phyloP scores from a whole-genome alignment of 495 filamentous ascomycete genomes.

The Aspergillus egyptiacus region DNA sequence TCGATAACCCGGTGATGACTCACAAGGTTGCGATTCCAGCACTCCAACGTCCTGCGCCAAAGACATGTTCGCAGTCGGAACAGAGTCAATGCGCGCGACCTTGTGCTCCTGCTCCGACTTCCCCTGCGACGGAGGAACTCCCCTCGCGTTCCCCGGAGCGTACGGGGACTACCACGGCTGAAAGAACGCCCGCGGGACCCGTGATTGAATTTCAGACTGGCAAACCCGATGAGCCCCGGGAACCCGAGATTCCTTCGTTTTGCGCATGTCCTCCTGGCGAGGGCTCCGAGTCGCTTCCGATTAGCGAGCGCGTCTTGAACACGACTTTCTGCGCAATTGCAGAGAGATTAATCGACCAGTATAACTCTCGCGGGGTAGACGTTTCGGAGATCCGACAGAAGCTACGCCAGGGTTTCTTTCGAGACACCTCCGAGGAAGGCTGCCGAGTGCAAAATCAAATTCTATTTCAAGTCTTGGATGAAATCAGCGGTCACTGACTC shows the following conservation, averaged over 20 bases:
- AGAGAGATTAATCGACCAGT: constrained; percentile 35
- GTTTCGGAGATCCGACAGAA: constrained; percentile 30
- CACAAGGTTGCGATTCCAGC: constrained; percentile 40
- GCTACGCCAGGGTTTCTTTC: constrained; percentile 35
- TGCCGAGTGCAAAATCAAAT: constrained; percentile 41
- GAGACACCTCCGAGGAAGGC: constrained; percentile 27
- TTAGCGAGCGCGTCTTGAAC: constrained; percentile 28
- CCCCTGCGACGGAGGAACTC: neutral
- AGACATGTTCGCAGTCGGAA: neutral
- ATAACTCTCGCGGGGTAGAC: constrained; percentile 36
- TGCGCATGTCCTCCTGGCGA: constrained; percentile 26
- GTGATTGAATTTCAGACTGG: neutral
- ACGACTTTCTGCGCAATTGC: constrained; percentile 41
- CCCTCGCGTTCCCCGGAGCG: neutral
- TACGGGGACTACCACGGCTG: neutral
- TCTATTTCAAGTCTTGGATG: constrained; percentile 41
- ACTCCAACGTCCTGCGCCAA: constrained; percentile 13
- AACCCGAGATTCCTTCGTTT: constrained; percentile 17
- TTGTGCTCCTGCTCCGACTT: neutral
- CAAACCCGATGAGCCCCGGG: neutral
- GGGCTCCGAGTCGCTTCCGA: constrained; percentile 11
- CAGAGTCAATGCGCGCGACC: neutral
- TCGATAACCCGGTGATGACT: constrained; percentile 13
- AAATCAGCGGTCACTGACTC: constrained; percentile 33
- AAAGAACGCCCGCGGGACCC: neutral